Percentiles rank a stretch among this genome's conserved stretches.
Evolutionary conservation across 2,329 filamentous ascomycete species (phyloP).

Genomic region (Calonectria montana): DNA sequence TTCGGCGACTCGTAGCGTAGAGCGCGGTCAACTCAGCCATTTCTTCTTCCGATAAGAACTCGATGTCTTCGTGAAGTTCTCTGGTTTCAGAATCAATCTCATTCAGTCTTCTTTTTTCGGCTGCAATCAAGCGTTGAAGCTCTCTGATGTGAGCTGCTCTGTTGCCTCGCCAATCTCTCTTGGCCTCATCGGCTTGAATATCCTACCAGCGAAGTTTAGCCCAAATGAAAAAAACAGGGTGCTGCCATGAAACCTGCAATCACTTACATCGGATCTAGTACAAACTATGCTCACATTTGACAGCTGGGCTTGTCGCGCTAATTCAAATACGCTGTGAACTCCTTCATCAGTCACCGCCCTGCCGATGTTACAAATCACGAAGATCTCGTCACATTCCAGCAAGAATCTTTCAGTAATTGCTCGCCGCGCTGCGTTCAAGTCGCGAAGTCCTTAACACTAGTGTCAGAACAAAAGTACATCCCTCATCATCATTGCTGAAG

Average conservation of each 20-base stretch:
- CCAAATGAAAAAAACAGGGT: not conserved
- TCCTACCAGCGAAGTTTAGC: constrained; percentile 36
- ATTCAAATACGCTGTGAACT: constrained; percentile 53
- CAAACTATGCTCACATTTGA: constrained; percentile 57
- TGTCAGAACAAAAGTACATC: not conserved
- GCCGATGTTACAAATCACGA: constrained; percentile 55
- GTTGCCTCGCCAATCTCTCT: constrained; percentile 45
- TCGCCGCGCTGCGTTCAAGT: constrained; percentile 57
- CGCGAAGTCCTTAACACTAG: constrained; percentile 53
- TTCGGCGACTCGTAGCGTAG: not conserved
- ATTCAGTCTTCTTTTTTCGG: constrained; percentile 5
- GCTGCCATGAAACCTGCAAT: rapidly evolving
- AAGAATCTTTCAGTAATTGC: constrained; percentile 59
- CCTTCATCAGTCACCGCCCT: constrained; percentile 56
- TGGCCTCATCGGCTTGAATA: constrained; percentile 47
- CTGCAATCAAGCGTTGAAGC: constrained; percentile 27
- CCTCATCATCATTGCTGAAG: no score
- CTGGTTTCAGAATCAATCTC: constrained; percentile 26
- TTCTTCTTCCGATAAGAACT: constrained; percentile 25
- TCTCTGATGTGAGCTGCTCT: constrained; percentile 30
- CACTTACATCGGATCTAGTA: constrained; percentile 54
- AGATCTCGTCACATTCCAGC: constrained; percentile 58
- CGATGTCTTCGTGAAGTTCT: constrained; percentile 6
- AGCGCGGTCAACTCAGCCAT: not conserved
- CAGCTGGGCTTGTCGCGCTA: constrained; percentile 51